Conservation (phyloP, 2,329 filamentous ascomycete genomes). For the Hymenoscyphus linearis region DNA sequence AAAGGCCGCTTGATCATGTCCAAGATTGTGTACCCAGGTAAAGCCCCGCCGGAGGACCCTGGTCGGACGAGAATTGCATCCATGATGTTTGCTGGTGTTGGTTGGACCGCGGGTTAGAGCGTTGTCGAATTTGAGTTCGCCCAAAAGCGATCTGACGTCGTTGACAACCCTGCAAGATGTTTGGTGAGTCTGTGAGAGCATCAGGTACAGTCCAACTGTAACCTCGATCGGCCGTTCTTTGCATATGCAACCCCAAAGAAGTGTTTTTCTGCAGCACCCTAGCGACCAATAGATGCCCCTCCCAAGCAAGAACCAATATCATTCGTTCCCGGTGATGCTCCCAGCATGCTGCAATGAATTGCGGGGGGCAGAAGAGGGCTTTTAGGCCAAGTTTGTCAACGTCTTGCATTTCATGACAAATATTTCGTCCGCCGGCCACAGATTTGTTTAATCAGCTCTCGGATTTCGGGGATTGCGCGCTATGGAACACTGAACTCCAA, state of each 20-base stretch:
- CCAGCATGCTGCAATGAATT: background rate
- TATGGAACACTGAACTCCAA: background rate
- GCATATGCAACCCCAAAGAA: background rate
- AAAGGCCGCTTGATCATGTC: background rate
- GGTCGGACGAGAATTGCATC: background rate
- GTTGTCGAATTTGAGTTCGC: background rate
- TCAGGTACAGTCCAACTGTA: background rate
- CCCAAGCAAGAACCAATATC: background rate
- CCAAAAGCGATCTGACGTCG: background rate
- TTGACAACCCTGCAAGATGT: background rate
- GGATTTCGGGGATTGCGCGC: background rate
- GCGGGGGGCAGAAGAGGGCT: background rate
- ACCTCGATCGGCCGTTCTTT: background rate
- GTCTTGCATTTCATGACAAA: slow-evolving; percentile 2
- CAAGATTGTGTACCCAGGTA: background rate
- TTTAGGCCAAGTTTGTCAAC: background rate
- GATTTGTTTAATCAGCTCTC: background rate
- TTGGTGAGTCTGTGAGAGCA: background rate
- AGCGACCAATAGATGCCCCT: background rate
- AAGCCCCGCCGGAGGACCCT: background rate
- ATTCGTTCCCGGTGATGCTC: background rate
- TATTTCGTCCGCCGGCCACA: background rate
- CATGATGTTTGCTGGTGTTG: background rate
- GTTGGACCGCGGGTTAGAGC: background rate
- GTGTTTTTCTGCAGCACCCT: background rate